A percentile compares a stretch with the other conserved stretches of the same genome.
Conservation (phyloP, 495 filamentous ascomycete genomes). For the Penicillium samsonianum region DNA sequence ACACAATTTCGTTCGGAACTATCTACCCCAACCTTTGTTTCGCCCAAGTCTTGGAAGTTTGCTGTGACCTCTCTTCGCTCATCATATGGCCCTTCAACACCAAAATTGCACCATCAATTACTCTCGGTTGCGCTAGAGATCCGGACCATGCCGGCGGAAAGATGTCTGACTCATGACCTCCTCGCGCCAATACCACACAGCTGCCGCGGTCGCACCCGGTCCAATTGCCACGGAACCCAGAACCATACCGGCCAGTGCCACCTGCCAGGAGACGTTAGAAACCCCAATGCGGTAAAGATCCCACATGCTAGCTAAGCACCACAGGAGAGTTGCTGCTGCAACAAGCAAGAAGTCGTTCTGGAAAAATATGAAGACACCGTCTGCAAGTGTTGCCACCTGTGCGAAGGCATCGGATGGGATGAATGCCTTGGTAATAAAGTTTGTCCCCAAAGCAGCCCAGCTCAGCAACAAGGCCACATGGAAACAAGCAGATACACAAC, state of each 20-base stretch:
- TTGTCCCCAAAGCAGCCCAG: neutral
- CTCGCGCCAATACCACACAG: conserved; percentile 26
- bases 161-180: conserved; percentile 7
- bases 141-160: neutral
- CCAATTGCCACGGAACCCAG: conserved; percentile 10
- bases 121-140: neutral
- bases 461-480: conserved; percentile 13
- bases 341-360: conserved; percentile 23
- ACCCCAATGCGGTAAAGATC: conserved; percentile 23
- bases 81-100: neutral
- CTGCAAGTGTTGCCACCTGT: conserved; percentile 13
- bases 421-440: conserved; percentile 6
- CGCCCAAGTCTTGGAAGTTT: neutral
- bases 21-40: neutral
- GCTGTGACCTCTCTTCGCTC: neutral
- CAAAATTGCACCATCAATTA: neutral
- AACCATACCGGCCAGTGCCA: neutral
- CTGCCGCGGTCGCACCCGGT: conserved; percentile 19
- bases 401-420: conserved; percentile 16
- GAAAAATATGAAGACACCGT: conserved; percentile 22
- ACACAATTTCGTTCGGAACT: neutral
- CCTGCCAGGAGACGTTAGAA: conserved; percentile 11
- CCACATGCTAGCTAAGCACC: conserved; percentile 17
- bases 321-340: conserved; percentile 15
- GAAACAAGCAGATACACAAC: conserved; percentile 17